Evolutionary conservation across 2,329 filamentous ascomycete genomes (phyloP), one percentile per base, ranked within the genome.

Genomic region (Ophiocordyceps camponoti-leonardi): DNA sequence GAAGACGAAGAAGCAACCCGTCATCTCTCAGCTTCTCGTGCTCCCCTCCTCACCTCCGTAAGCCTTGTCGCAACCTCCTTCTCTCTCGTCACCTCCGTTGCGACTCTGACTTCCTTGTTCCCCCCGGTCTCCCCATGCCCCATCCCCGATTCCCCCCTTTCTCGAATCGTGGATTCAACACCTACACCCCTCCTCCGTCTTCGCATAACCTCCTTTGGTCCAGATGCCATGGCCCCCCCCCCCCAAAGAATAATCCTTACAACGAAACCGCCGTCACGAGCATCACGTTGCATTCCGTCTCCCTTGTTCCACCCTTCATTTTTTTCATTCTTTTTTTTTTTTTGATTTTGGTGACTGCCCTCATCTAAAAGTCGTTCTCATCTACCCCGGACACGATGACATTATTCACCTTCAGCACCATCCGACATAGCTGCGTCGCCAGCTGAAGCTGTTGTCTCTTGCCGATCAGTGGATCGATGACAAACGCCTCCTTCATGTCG

Each of bases 361-460:
- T 5, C 44, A 22, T 61, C 64, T 83, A 94, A 66, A 82, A 94
- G 55, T 94, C 87, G 53, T 90, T 78, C 51, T 94, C 85, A 54
- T 88, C 88, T 52, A 77, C 79, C 47, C 88, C 88, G 48, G 86
- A 79, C 56, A 95, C 81, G 63, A 95, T 94, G 52, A 95, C 88
- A 63, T 94, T 94, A 72, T 95, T 94, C 61, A 88, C 79, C 79
- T 94, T 95, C 55, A 95, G 74, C 53, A 95, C 88, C 90, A 98
- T 96, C 53, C 92, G 81, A 72, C 92, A 96, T 54, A 98, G 72
- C 70, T 98, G 92, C 45, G 93, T 98, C 30, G 92, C 92, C 52
- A 98, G 76, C 68, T 95, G 79, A 49, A 98, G 75, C 68, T 98
- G 92, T 69, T 95, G 88, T 67, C 86, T 84, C 77, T 98, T 98